Conservation (phyloP, 208 protist genomes). For the Giardia muris region DNA sequence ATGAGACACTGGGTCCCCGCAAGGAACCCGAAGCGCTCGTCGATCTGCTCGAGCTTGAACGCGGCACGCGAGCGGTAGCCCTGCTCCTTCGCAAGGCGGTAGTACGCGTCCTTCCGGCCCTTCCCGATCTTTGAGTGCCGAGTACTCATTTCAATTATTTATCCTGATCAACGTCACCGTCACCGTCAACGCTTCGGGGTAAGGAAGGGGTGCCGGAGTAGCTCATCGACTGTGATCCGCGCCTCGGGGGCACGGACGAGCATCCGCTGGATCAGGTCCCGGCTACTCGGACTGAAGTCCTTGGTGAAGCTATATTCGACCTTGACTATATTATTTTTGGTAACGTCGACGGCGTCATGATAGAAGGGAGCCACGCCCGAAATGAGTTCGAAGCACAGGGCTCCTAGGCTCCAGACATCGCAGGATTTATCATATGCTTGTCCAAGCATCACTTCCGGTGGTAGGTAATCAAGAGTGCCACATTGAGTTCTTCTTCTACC, state of each 20-base stretch:
- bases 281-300: not conserved
- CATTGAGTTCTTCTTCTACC: conserved; percentile 40
- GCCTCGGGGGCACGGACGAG: not conserved
- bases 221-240: not conserved
- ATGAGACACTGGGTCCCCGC: conserved; percentile 70
- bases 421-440: conserved; percentile 40
- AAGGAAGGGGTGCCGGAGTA: not conserved
- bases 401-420: conserved; percentile 50
- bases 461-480: conserved; percentile 51
- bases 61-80: conserved; percentile 78
- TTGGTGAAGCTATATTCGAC: not conserved
- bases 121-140: not conserved
- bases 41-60: conserved; percentile 96
- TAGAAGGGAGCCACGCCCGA: conserved; percentile 45
- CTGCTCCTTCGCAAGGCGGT: conserved; percentile 96
- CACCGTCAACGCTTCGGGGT: too few relatives aligned
- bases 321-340: not conserved
- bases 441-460: conserved; percentile 46
- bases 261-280: conserved; percentile 8
- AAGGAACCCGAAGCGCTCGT: conserved; percentile 87
- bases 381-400: conserved; percentile 45
- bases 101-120: conserved; percentile 75
- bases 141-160: not conserved
- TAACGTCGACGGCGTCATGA: conserved; percentile 26
- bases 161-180: too few relatives aligned